A percentile compares a stretch with the other conserved stretches of the same genome.
phyloP scores from a whole-genome alignment of 352 stramenopile genomes.

The Phytopythium boreale region DNA sequence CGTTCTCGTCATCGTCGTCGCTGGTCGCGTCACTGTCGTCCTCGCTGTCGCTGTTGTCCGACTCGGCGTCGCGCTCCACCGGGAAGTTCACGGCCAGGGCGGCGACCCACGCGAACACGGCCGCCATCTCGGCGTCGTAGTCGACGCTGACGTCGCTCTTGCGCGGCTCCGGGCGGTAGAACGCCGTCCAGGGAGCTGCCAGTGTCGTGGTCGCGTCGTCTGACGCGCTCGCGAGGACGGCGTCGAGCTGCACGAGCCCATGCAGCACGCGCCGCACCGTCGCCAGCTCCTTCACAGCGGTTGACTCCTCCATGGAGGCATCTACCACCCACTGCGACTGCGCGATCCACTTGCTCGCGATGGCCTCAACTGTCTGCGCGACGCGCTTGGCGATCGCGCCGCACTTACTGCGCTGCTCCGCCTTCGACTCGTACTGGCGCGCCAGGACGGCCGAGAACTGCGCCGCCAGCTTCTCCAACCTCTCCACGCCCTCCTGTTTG shows the following conservation, averaged over 20 bases:
- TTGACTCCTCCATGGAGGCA: slow-evolving; percentile 2
- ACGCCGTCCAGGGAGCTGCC: slow-evolving; percentile 40
- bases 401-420: slow-evolving; percentile 31
- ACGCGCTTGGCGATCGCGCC: slow-evolving; percentile 18
- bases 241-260: slow-evolving; percentile 34
- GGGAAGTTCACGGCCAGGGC: slow-evolving; percentile 53
- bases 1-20: slow-evolving; percentile 22
- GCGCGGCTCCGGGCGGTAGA: slow-evolving; percentile 43
- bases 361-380: slow-evolving; percentile 7
- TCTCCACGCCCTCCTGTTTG: background rate
- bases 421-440: slow-evolving; percentile 33
- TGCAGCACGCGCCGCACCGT: slow-evolving; percentile 41
- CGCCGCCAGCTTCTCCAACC: slow-evolving; percentile 21
- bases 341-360: slow-evolving; percentile 26
- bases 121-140: slow-evolving; percentile 44
- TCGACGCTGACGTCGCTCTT: slow-evolving; percentile 19
- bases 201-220: slow-evolving; percentile 2
- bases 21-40: slow-evolving; percentile 41
- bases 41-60: slow-evolving; percentile 23
- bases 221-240: slow-evolving; percentile 6
- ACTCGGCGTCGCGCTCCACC: slow-evolving; percentile 29
- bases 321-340: slow-evolving; percentile 11
- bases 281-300: slow-evolving; percentile 21
- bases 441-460: slow-evolving; percentile 36
- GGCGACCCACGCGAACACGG: slow-evolving; percentile 43